Conservation (phyloP, 371 early-diverging fungal species). For the Mortierella sp. region DNA sequence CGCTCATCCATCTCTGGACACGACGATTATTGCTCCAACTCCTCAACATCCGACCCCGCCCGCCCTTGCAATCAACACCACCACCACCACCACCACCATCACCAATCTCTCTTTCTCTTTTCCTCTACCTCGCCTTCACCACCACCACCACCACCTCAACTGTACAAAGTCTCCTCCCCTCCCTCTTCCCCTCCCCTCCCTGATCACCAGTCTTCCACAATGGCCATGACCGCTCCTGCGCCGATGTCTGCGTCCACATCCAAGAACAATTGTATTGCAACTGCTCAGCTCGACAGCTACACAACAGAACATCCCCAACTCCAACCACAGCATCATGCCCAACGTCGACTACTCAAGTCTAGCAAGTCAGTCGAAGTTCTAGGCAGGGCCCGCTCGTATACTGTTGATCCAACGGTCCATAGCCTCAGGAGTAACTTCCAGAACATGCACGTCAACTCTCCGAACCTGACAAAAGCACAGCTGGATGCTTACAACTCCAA, state of each 20-base stretch:
- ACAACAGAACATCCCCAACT: not conserved
- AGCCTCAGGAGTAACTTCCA: constrained; percentile 26
- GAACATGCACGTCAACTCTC: constrained; percentile 28
- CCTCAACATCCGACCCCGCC: not conserved
- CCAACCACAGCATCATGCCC: not conserved
- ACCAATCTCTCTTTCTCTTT: not conserved
- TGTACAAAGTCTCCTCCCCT: not conserved
- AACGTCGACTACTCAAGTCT: constrained; percentile 20
- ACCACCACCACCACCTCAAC: not conserved
- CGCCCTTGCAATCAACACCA: not conserved
- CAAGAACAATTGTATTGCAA: constrained; percentile 16
- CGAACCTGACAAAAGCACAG: constrained; percentile 36
- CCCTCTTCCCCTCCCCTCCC: not conserved
- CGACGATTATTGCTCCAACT: not conserved
- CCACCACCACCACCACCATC: not conserved
- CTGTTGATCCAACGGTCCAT: constrained; percentile 31
- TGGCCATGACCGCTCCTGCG: constrained; percentile 48
- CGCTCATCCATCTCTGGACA: not conserved
- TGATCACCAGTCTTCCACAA: not conserved
- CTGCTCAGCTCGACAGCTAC: constrained; percentile 1
- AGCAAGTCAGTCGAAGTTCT: constrained; percentile 51
- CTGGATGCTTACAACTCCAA: constrained; percentile 32
- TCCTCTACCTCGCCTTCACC: not conserved
- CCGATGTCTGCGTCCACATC: constrained; percentile 8
- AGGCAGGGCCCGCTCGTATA: constrained; percentile 37